Base-by-base conservation (phyloP, 1,284 basidiomycete species). In the Cryptococcus wingfieldii region DNA sequence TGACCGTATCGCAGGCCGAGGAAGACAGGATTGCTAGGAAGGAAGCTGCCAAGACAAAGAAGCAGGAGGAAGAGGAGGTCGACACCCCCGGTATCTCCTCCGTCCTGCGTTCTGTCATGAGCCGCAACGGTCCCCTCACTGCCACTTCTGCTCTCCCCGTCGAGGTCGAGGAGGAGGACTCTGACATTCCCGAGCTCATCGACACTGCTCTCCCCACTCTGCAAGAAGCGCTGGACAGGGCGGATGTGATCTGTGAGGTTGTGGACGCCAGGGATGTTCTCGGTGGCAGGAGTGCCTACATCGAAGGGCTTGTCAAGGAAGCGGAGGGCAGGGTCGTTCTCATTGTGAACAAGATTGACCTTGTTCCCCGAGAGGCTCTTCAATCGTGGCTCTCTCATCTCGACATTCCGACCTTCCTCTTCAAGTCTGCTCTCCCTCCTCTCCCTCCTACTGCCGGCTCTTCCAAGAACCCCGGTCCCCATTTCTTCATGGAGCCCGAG, bases 281-380 rank as follows among this genome's bases (percentile, higher is more conserved):
- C 23, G 80, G 87, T 9, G 86, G 82, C 68, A 79, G 88, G 57
- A 88, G 85, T 66, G 72, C 75, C 23, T 80, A 83, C 53, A 64
- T 92, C 52, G 89, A 92, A 75, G 77, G 83, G 49, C 70, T 85
- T 47, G 79, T 82, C 25, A 65, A 64, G 47, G 70, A 73, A 41
- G 64, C 69, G 14, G 68, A 63, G 8, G 72, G 74, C 18, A 66
- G 66, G 50, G 66, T 88, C n/a, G 70, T 87, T 19, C 77, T 92
- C 14, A 80, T 95, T 12, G 71, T 96, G 51, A 95, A 89, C 77
- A 96, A 96, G 80, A 87, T 88, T 63, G 91, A 96, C 73, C 80
- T 86, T 14, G 89, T 90, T 49, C 92, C 95, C 16, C 83, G 85
- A 39, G 90, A 94, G 71, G 81, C 87, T 45, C 82, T 94, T 9